Evolutionary conservation across 2,329 filamentous ascomycete genomes (phyloP), one percentile per base, ranked within the genome.

Genomic region (Nothophoma quercina): DNA sequence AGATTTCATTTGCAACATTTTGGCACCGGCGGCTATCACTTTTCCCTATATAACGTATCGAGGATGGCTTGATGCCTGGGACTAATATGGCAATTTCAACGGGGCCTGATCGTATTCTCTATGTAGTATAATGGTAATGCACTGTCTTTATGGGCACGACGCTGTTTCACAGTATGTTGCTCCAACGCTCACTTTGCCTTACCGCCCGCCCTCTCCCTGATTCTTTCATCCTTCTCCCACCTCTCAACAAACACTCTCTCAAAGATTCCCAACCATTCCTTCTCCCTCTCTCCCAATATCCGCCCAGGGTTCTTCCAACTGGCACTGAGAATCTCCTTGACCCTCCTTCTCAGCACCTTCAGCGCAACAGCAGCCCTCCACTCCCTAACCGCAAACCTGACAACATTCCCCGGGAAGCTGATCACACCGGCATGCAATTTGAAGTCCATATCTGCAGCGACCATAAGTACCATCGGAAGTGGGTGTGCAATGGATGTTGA

Each of bases 281-380:
- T 69, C 56, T 78, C 72, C 32, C 74, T 69, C 34, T 71, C 71
- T 2, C 68, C 68, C 48, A 80, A 18, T 41, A 71, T 68, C 15
- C 74, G 58, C 1, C 74, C 74, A 4, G 78, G 76, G 32, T 69
- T 73, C 73, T 85, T 88, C 77, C 96, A 92, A 18, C 85, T 83
- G 23, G 83, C 81, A 1, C 85, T 85, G 38, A 96, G 79, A 32
- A 96, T 84, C 60, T 96, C 91, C 59, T 88, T 86, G 15, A 96
- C 79, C 21, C 89, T 83, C 2, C 81, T 79, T 16, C 91, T 85
- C 45, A 98, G 78, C 5, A 87, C 85, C 75, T 97, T 97, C 67
- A 99, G 78, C n/a, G 89, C 92, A 28, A 96, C 84, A 82, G 95
- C 88, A 0, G 88, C 88, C 76, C 93, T 96, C 93, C 93, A 98